Percentiles rank a stretch among this genome's conserved stretches.
These are phyloP conservation scores for Gracilaria domingensis DNA, from an alignment of 23 red algal genomes.

Conservation along the genomic window DNA sequence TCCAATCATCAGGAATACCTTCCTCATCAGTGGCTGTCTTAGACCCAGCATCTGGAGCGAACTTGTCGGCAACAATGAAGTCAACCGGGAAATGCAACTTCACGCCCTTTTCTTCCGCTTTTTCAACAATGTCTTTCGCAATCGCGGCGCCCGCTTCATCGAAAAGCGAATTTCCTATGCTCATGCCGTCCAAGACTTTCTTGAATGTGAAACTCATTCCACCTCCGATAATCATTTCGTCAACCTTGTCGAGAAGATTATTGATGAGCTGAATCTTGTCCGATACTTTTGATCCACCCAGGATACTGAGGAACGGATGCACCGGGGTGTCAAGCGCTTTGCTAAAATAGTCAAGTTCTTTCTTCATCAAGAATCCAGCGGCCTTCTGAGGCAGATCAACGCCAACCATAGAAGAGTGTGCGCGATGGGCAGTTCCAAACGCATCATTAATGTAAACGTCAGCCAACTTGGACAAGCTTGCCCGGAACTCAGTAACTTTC, in stretches of 20 bases:
- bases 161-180: slow-evolving; percentile 85
- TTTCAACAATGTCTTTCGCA: slow-evolving; percentile 77
- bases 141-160: slow-evolving; percentile 90
- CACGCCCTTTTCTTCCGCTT: slow-evolving; percentile 83
- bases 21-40: slow-evolving; percentile 57
- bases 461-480: slow-evolving; percentile 70
- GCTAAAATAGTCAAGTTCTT: slow-evolving; percentile 94
- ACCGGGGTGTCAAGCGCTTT: slow-evolving; percentile 82
- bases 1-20: slow-evolving; percentile 90
- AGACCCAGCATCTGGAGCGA: slow-evolving; percentile 70
- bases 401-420: slow-evolving; percentile 95
- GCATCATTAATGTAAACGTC: slow-evolving; percentile 97
- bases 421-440: slow-evolving; percentile 96
- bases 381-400: slow-evolving; percentile 79
- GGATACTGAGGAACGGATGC: slow-evolving; percentile 87
- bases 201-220: slow-evolving; percentile 96
- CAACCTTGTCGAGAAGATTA: slow-evolving; percentile 92
- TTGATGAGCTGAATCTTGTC: slow-evolving; percentile 98
- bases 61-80: slow-evolving; percentile 90
- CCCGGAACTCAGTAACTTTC: slow-evolving; percentile 68
- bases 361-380: slow-evolving; percentile 96
- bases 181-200: slow-evolving; percentile 84
- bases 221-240: slow-evolving; percentile 98
- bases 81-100: slow-evolving; percentile 97
- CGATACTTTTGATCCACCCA: slow-evolving; percentile 91